These are phyloP conservation scores for Coniochaeta sp. DNA, from an alignment of 2,329 filamentous ascomycete genomes.

Conservation along the genomic window DNA sequence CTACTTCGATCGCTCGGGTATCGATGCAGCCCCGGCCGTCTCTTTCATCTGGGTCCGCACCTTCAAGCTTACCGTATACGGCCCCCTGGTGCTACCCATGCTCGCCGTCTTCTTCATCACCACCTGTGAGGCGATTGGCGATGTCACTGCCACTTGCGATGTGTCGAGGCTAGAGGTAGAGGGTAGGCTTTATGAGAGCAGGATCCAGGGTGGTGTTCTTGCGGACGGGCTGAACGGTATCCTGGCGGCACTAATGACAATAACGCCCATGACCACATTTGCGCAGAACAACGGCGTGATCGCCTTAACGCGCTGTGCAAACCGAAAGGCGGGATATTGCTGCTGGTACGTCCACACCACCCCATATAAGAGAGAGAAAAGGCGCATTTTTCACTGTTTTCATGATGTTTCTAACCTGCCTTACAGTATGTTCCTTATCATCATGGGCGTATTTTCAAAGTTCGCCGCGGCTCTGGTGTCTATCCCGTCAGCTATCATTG, in stretches of 20 bases:
- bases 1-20: conserved; percentile 68
- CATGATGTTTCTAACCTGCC: not conserved
- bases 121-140: conserved; percentile 72
- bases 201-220: conserved; percentile 71
- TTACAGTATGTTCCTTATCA: conserved; percentile 57
- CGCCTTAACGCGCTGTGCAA: conserved; percentile 72
- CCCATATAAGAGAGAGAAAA: not conserved
- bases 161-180: conserved; percentile 70
- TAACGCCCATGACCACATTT: conserved; percentile 73
- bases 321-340: conserved; percentile 71
- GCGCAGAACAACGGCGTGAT: conserved; percentile 85
- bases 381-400: not conserved
- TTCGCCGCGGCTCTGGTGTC: conserved; percentile 73
- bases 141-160: conserved; percentile 75
- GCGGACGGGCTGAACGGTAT: conserved; percentile 72
- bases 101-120: conserved; percentile 65
- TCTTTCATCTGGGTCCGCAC: conserved; percentile 77
- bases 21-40: conserved; percentile 61
- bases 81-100: conserved; percentile 64
- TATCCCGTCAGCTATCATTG: conserved; percentile 60
- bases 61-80: conserved; percentile 65
- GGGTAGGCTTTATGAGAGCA: conserved; percentile 63
- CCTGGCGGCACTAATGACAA: conserved; percentile 68
- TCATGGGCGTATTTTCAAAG: conserved; percentile 79
- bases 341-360: conserved; percentile 38